Evolutionary conservation across 257 asterid species (phyloP), one percentile per base, ranked within the genome.

Genomic region (Salvia miltiorrhiza): DNA sequence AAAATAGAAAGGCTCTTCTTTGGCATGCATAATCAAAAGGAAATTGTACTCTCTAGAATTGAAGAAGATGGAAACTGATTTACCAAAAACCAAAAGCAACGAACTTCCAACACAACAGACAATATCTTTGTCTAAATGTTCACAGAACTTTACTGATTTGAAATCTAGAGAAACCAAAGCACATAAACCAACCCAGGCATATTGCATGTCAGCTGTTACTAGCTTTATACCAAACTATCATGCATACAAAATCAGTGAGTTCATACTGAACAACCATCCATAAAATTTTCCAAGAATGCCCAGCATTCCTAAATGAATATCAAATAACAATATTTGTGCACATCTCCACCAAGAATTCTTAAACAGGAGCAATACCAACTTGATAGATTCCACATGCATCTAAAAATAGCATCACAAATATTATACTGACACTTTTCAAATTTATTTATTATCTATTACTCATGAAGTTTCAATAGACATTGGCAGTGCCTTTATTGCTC

Each of bases 311-410:
- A 24, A 26, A 55, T 55, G 21, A 28, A 26, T 35, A 55, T 28
- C 40, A 26, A 24, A 20, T 23, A 53, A 53, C 59, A 53, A 21
- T 53, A 28, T 26, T 55, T 26, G 20, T 13, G 40, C 61, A 55
- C 40, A 24, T 13, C 59, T 26, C 21, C 39, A 14, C 61, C 20
- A 55, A 12, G 61, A 55, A 55, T 20, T 21, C 24, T 52, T 64
- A 48, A 65, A 57, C 65, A 24, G 48, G 37, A 43, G 61, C 14
- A 47, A 24, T 21, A 56, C 65, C 40, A 50, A n/a, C 76, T 33
- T 14, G 28, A 17, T 44, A 50, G 41, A 65, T 35, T 43, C 30
- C 71, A 60, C 40, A 19, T 20, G 64, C 55, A 71, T 53, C 12
- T 28, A 40, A 71, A 60, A 35, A 72, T 40, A 12, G 52, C 20